phyloP scores from a whole-genome alignment of 2,329 filamentous ascomycete genomes.

The Karstenula rhodostoma region DNA sequence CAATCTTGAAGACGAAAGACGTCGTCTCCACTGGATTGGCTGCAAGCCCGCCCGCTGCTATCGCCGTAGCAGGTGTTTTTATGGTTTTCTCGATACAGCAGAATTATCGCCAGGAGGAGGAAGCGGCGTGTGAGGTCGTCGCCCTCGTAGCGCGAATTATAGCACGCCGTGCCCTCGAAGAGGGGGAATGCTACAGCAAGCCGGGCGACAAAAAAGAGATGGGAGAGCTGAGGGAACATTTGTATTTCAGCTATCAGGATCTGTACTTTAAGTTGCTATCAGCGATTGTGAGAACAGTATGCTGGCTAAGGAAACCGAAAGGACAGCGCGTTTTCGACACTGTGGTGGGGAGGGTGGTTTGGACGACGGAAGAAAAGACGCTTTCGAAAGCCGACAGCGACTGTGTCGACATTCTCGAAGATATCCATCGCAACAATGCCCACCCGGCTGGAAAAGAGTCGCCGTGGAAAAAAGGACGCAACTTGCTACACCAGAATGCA shows the following conservation, averaged over 20 bases:
- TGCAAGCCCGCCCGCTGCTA: not conserved
- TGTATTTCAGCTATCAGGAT: not conserved
- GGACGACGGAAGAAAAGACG: not conserved
- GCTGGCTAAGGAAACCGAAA: not conserved
- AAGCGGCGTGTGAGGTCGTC: not conserved
- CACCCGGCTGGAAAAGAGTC: not conserved
- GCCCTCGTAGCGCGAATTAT: not conserved
- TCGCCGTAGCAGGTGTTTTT: not conserved
- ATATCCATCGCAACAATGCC: not conserved
- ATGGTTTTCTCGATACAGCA: not conserved
- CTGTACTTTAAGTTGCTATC: not conserved
- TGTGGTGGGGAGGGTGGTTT: not conserved
- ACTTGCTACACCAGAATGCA: not conserved
- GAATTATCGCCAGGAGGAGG: not conserved
- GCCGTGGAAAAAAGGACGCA: not conserved
- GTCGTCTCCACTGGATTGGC: not conserved
- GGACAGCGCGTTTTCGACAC: not conserved
- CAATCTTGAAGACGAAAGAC: not conserved
- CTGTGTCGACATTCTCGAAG: not conserved
- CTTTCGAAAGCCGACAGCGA: not conserved
- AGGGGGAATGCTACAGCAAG: not conserved
- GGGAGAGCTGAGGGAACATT: not conserved
- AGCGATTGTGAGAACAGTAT: not conserved
- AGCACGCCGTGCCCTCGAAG: not conserved
- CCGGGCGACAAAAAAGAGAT: not conserved